Percentiles rank a stretch among this genome's conserved stretches.
These are phyloP conservation scores for Nicotiana undulata DNA, from an alignment of 257 asterid genomes.

Conservation along the genomic window DNA sequence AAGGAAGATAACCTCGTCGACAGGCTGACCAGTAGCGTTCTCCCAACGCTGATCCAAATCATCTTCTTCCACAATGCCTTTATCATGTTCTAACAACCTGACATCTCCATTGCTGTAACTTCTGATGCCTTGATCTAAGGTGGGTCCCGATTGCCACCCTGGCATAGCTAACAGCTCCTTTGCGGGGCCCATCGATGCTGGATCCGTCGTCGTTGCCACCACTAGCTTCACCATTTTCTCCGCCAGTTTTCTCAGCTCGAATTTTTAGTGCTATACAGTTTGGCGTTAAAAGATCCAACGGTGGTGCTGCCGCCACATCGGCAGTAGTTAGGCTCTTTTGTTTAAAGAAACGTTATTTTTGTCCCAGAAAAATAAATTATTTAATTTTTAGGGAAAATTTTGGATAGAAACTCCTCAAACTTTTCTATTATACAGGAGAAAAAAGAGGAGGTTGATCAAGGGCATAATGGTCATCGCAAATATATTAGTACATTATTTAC, in stretches of 20 bases:
- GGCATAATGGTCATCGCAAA: too few relatives aligned
- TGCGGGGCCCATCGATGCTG: constrained; percentile 85
- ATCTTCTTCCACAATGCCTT: constrained; percentile 55
- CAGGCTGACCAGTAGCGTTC: constrained; percentile 56
- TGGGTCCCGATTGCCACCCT: constrained; percentile 67
- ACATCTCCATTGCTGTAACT: constrained; percentile 57
- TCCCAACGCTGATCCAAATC: constrained; percentile 86
- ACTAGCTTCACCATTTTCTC: constrained; percentile 58
- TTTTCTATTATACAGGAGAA: too few relatives aligned
- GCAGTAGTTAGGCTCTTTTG: neutral
- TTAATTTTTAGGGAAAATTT: too few relatives aligned
- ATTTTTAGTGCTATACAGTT: neutral
- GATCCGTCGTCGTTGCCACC: constrained; percentile 84
- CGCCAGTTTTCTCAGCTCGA: neutral
- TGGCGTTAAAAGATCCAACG: neutral
- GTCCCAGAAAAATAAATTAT: too few relatives aligned
- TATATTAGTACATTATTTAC: too few relatives aligned
- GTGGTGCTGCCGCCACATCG: neutral
- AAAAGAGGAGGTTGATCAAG: too few relatives aligned
- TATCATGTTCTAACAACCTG: constrained; percentile 66
- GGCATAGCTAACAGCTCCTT: constrained; percentile 64
- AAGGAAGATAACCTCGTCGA: constrained; percentile 65
- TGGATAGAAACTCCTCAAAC: too few relatives aligned
- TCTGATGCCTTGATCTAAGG: constrained; percentile 42
- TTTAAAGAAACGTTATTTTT: neutral